phyloP scores from a whole-genome alignment of 2,329 filamentous ascomycete species.

The Botrytis elliptica region DNA sequence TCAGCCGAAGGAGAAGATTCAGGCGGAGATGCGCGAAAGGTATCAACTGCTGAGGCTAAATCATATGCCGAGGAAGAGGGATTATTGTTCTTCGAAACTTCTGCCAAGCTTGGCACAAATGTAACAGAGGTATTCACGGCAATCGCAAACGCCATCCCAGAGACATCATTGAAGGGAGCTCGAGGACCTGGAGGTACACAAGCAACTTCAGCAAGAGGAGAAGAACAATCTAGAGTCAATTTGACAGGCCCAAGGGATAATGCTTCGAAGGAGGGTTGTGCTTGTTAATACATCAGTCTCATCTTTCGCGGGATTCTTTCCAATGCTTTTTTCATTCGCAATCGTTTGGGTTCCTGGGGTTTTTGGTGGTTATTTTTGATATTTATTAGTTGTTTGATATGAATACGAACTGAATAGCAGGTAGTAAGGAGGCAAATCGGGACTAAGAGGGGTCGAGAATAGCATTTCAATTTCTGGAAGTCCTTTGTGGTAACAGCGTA shows the following conservation, averaged over 20 bases:
- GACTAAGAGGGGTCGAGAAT: neutral
- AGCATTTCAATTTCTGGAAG: slow-evolving; percentile 7
- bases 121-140: slow-evolving; percentile 96
- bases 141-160: slow-evolving; percentile 96
- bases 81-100: slow-evolving; percentile 95
- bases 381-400: slow-evolving; percentile 28
- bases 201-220: slow-evolving; percentile 53
- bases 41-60: slow-evolving; percentile 88
- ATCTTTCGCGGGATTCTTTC: slow-evolving; percentile 24
- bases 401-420: slow-evolving; percentile 28
- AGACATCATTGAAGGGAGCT: slow-evolving; percentile 89
- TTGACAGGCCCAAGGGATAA: slow-evolving; percentile 70
- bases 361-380: slow-evolving; percentile 30
- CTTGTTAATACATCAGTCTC: slow-evolving; percentile 58
- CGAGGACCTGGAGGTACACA: slow-evolving; percentile 66
- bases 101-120: slow-evolving; percentile 92
- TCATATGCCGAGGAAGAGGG: slow-evolving; percentile 93
- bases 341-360: slow-evolving; percentile 27
- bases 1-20: slow-evolving; percentile 55
- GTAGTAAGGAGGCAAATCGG: slow-evolving; percentile 4
- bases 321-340: slow-evolving; percentile 23
- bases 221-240: slow-evolving; percentile 77
- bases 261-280: slow-evolving; percentile 86
- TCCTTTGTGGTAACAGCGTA: neutral
- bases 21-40: slow-evolving; percentile 77